Conservation (phyloP, 1,284 basidiomycete species). For the Pterulicium gracile region DNA sequence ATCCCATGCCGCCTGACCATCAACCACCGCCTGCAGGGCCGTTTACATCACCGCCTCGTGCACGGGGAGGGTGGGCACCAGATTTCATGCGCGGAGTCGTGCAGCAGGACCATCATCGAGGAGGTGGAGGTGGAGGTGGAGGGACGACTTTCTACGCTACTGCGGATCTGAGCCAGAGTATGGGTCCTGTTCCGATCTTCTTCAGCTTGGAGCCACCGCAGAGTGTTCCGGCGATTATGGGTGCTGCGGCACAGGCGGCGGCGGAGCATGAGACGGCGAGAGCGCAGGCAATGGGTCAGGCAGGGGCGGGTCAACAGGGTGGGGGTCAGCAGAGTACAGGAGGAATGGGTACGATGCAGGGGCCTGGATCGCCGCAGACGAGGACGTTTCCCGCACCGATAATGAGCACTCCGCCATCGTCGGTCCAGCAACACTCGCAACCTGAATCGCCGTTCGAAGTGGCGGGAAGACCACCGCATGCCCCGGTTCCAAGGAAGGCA, state of each 20-base stretch:
- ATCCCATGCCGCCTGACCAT: constrained; percentile 11
- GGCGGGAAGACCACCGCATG: neutral
- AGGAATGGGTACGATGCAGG: too few species aligned
- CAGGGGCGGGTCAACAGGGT: neutral
- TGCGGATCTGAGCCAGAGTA: constrained; percentile 56
- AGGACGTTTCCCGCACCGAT: too few species aligned
- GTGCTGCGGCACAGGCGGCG: neutral
- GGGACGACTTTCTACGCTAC: constrained; percentile 12
- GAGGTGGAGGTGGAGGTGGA: constrained; percentile 5
- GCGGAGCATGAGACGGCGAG: neutral
- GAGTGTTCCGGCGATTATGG: constrained; percentile 1
- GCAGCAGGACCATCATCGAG: neutral
- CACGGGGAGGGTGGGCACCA: neutral
- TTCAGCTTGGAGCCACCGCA: constrained; percentile 51
- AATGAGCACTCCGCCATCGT: neutral
- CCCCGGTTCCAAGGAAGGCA: constrained; percentile 1
- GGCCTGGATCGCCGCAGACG: too few species aligned
- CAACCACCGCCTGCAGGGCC: constrained; percentile 3
- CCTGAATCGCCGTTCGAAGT: neutral
- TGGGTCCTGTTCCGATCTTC: constrained; percentile 53
- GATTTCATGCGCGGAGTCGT: neutral
- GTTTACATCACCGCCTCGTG: constrained; percentile 4
- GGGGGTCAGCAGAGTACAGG: too few species aligned
- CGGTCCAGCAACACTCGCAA: neutral
- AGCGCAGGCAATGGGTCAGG: neutral